Evolutionary conservation across 2,329 filamentous ascomycete species (phyloP).

Genomic region (Falciphora oryzae): DNA sequence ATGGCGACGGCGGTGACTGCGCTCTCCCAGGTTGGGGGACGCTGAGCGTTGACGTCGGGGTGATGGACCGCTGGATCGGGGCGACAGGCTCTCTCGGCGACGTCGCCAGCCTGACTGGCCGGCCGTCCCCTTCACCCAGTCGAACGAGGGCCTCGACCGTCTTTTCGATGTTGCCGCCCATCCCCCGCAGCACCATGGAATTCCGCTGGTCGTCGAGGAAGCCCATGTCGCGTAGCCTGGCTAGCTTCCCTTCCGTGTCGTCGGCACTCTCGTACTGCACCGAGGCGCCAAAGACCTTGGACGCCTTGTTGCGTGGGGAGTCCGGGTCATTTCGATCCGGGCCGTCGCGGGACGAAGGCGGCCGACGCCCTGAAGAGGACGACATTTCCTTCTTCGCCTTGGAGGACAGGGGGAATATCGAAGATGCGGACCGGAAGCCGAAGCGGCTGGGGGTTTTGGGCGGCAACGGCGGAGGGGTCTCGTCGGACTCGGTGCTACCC

Average conservation of each 20-base stretch:
- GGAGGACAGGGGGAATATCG: constrained; percentile 59
- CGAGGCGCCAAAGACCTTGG: constrained; percentile 63
- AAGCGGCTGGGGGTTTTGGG: constrained; percentile 61
- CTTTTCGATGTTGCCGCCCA: constrained; percentile 79
- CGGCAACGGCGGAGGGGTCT: constrained; percentile 55
- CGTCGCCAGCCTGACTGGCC: constrained; percentile 23
- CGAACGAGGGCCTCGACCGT: constrained; percentile 80
- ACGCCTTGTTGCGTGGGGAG: constrained; percentile 54
- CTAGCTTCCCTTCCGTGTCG: constrained; percentile 70
- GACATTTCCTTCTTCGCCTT: constrained; percentile 50
- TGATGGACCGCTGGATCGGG: constrained; percentile 39
- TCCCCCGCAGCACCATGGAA: constrained; percentile 70
- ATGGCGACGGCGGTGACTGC: constrained; percentile 15
- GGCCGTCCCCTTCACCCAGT: constrained; percentile 60
- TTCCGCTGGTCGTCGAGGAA: constrained; percentile 82
- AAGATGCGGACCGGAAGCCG: constrained; percentile 54
- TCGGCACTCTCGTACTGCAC: constrained; percentile 47
- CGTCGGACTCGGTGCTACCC: constrained; percentile 47
- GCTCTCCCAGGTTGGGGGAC: constrained; percentile 15
- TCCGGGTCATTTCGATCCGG: constrained; percentile 28
- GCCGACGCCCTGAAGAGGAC: constrained; percentile 21
- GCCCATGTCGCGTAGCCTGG: constrained; percentile 80
- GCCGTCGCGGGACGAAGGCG: constrained; percentile 29
- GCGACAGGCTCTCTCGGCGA: constrained; percentile 40
- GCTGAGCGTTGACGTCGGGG: constrained; percentile 36